These are phyloP conservation scores for Forsythia suspensa DNA, from an alignment of 257 asterid species.

Conservation along the genomic window DNA sequence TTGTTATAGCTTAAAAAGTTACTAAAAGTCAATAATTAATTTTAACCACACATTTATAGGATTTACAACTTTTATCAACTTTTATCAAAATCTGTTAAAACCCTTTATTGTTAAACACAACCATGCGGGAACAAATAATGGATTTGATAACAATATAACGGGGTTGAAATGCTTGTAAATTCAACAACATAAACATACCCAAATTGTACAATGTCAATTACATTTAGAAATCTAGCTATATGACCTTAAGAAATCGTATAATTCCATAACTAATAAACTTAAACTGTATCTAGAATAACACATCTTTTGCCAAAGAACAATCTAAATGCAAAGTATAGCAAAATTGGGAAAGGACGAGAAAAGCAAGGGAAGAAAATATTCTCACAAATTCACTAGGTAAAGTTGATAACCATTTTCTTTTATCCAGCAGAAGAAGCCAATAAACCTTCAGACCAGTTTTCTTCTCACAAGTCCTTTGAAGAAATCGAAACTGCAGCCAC, in stretches of 20 bases:
- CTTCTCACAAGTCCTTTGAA: slow-evolving; percentile 52
- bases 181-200: not conserved
- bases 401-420: slow-evolving; percentile 15
- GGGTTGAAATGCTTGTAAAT: not conserved
- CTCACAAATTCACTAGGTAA: slow-evolving; percentile 25
- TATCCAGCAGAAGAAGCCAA: slow-evolving; percentile 20
- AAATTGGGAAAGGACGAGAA: not conserved
- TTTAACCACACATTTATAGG: too few species aligned
- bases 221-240: not conserved
- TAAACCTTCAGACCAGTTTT: slow-evolving; percentile 31
- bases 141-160: not conserved
- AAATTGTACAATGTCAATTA: not conserved
- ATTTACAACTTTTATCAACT: too few species aligned
- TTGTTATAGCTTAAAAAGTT: too few species aligned
- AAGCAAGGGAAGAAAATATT: slow-evolving; percentile 8
- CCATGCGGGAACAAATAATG: too few species aligned
- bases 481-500: slow-evolving; percentile 53
- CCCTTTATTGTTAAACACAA: too few species aligned
- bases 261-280: not conserved
- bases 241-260: not conserved
- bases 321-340: not conserved
- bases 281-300: not conserved
- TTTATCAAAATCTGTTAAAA: too few species aligned
- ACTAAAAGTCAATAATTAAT: too few species aligned
- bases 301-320: not conserved